Evolutionary conservation across 1,284 basidiomycete genomes (phyloP).

Genomic region (Pascua sp.): DNA sequence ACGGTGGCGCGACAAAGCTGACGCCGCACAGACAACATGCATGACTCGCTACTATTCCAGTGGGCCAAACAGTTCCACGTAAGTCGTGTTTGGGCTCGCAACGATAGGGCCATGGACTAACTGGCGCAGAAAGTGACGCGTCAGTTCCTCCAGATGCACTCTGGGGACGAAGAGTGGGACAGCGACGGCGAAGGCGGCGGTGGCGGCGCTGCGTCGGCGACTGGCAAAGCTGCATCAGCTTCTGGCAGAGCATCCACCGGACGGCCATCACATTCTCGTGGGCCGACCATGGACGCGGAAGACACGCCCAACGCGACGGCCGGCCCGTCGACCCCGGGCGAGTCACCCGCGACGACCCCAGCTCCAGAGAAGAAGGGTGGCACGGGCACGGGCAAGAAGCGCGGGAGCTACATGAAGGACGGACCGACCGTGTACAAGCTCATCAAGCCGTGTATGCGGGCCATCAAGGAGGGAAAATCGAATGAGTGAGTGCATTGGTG

Average conservation of each 20-base stretch:
- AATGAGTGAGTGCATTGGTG: constrained; percentile 31
- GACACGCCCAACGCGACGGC: constrained; percentile 8
- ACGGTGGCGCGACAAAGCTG: not conserved
- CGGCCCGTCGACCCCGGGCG: constrained; percentile 13
- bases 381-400: constrained; percentile 23
- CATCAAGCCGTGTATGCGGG: constrained; percentile 43
- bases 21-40: constrained; percentile 38
- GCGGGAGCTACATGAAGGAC: constrained; percentile 41
- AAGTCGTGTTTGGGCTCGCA: constrained; percentile 4
- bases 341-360: not conserved
- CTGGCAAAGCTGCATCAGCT: no score
- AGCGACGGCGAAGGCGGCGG: constrained; percentile 20
- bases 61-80: constrained; percentile 48
- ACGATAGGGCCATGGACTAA: not conserved
- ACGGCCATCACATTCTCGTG: not conserved
- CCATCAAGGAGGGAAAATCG: constrained; percentile 36
- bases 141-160: constrained; percentile 25
- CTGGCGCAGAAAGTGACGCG: constrained; percentile 35
- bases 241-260: no score
- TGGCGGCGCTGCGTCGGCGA: no score
- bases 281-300: constrained; percentile 10
- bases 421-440: constrained; percentile 46
- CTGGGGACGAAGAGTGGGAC: constrained; percentile 12
- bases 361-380: constrained; percentile 8
- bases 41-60: constrained; percentile 44